A percentile compares a stretch with the other conserved stretches of the same genome.
phyloP scores from a whole-genome alignment of 768 basidiomycete species.

The Xerocomus spinulosus region DNA sequence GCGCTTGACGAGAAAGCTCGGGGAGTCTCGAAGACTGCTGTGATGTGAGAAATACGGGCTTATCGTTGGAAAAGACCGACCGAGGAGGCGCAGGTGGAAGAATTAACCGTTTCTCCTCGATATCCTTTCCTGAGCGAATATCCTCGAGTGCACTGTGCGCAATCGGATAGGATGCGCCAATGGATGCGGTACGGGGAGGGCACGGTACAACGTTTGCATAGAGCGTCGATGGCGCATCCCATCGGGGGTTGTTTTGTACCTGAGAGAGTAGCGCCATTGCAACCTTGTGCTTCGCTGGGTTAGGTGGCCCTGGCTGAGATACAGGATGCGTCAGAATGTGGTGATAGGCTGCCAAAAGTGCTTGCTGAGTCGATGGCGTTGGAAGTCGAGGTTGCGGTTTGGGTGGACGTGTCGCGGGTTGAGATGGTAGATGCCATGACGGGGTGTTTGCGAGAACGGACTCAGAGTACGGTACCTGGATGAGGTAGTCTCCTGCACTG shows the following conservation, averaged over 20 bases:
- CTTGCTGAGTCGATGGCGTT: conserved; percentile 56
- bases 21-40: conserved; percentile 64
- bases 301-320: conserved; percentile 44
- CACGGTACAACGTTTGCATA: conserved; percentile 57
- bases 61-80: conserved; percentile 41
- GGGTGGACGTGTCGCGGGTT: conserved; percentile 20
- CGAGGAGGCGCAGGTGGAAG: conserved; percentile 37
- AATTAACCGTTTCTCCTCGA: conserved; percentile 40
- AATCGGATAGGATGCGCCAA: conserved; percentile 63
- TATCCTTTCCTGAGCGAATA: conserved; percentile 38
- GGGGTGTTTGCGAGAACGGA: conserved; percentile 63
- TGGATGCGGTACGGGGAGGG: conserved; percentile 55
- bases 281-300: conserved; percentile 68
- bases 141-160: conserved; percentile 33
- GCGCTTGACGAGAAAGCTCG: conserved; percentile 58
- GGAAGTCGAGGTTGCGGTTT: conserved; percentile 31
- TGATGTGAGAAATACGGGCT: conserved; percentile 59
- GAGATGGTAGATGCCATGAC: conserved; percentile 65
- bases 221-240: conserved; percentile 66
- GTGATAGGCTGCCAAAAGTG: conserved; percentile 67
- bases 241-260: conserved; percentile 53
- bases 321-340: conserved; percentile 73
- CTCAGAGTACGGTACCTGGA: conserved; percentile 68
- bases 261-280: conserved; percentile 64
- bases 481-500: conserved; percentile 61